Evolutionary conservation across 1,139 yeast genomes (phyloP), one percentile per base, ranked within the genome.

Genomic region (Taphrina pruni): DNA sequence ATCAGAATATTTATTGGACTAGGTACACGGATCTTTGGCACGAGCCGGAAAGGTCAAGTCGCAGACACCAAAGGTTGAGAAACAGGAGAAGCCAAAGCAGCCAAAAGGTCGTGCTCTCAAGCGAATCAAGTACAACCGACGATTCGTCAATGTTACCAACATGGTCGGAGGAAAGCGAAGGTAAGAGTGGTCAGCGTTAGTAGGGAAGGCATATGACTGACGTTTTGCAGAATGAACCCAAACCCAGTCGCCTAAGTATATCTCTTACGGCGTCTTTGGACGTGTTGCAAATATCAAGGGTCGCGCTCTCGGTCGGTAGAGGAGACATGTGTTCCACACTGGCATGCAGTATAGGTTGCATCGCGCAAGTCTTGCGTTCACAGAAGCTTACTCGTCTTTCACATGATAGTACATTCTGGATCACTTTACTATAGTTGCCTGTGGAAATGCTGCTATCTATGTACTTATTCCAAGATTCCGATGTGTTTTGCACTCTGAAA

Each of bases 11-110:
- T 58, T 43, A 58, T 58, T 36, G 60, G 73, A 72, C 48, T 90
- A 90, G 88, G 96, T 89, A 86, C 96, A 94, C 97, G 99, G 99
- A 85, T 92, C 97, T 86, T 90, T 94, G 88, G 97, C 99, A 87
- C 97, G 98, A 92, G 99, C 99, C 87, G 99, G 99, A 90, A 93
- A 94, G 87, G 99, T 94, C 85, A 94, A 93, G 87, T 93, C 98
- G 83, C 92, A 88, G 86, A 89, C 93, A 86, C 97, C 93, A 84
- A 93, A 90, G 90, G 75, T 68, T 88, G 96, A 81, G 88, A 84
- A 79, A 97, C 97, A 71, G 87, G 93, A 80, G 96, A 97, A 71
- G 83, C 84, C 73, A 88, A 90, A 80, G 85, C 84, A 65, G 77
- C 85, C 71, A 91, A 92, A 80, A 96, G 99, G 71, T 82, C 97